phyloP scores from a whole-genome alignment of 2,329 filamentous ascomycete genomes.

The Pseudogymnoascus sp. region DNA sequence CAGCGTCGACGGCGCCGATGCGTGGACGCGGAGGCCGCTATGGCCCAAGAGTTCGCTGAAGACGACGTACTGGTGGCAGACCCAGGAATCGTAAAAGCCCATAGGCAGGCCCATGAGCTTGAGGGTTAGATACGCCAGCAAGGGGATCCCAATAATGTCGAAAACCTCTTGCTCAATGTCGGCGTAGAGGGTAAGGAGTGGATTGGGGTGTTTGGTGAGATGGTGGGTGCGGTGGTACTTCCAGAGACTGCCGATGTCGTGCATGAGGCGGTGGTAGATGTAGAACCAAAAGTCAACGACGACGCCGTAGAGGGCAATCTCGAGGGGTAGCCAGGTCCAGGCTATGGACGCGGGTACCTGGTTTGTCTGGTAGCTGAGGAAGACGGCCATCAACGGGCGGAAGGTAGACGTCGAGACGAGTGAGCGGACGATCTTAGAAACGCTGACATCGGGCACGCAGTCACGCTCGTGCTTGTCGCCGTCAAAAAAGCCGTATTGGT shows the following conservation, averaged over 20 bases:
- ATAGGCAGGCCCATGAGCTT: conserved; percentile 32
- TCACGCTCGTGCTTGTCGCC: conserved; percentile 31
- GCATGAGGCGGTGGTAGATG: conserved; percentile 27
- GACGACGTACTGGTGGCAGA: conserved; percentile 37
- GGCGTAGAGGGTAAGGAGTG: conserved; percentile 28
- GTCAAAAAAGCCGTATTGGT: conserved; percentile 29
- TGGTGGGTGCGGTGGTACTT: conserved; percentile 29
- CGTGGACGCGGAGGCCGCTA: conserved; percentile 32
- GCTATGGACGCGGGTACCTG: conserved; percentile 15
- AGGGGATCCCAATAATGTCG: conserved; percentile 26
- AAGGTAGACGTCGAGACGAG: conserved; percentile 21
- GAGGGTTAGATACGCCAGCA: conserved; percentile 21
- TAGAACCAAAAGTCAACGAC: conserved; percentile 29
- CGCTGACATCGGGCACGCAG: conserved; percentile 28
- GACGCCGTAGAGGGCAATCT: conserved; percentile 28
- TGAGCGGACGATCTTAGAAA: conserved; percentile 22
- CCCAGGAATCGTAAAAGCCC: conserved; percentile 40
- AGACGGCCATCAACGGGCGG: conserved; percentile 19
- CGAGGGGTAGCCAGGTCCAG: conserved; percentile 22
- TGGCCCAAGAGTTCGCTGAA: conserved; percentile 35
- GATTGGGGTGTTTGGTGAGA: conserved; percentile 28
- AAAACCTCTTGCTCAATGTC: conserved; percentile 28
- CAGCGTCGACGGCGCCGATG: conserved; percentile 29
- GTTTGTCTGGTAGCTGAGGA: conserved; percentile 15
- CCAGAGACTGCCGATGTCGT: conserved; percentile 26